Conservation (phyloP, 192 early-diverging fungal genomes). For the Endogone sp. region DNA sequence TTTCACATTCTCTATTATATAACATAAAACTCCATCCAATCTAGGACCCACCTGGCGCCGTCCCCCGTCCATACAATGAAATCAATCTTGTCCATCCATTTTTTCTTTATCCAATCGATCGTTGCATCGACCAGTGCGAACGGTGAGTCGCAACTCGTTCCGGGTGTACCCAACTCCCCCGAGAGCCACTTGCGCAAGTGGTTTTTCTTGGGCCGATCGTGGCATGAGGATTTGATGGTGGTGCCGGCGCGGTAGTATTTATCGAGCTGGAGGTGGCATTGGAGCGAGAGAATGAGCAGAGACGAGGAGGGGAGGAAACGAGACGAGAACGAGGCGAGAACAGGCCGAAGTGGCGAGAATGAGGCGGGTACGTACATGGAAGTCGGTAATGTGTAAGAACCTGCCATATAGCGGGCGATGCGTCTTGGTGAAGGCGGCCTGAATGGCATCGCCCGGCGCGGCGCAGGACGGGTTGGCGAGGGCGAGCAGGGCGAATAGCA, state of each 20-base stretch:
- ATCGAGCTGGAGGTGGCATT: constrained; percentile 29
- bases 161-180: constrained; percentile 52
- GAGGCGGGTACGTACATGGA: constrained; percentile 42
- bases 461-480: too few species aligned
- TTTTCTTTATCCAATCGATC: constrained; percentile 39
- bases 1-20: too few species aligned
- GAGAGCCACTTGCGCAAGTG: constrained; percentile 9
- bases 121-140: constrained; percentile 50
- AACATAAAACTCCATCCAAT: too few species aligned
- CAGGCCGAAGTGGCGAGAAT: not conserved
- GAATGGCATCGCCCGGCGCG: too few species aligned
- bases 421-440: not conserved
- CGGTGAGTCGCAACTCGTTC: constrained; percentile 60
- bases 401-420: constrained; percentile 31
- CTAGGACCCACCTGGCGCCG: constrained; percentile 56
- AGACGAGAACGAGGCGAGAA: not conserved
- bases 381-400: constrained; percentile 70
- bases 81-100: constrained; percentile 44
- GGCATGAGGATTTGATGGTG: constrained; percentile 55
- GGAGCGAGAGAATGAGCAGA: too few species aligned
- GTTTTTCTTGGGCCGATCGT: constrained; percentile 21
- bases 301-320: not conserved
- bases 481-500: too few species aligned
- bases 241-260: constrained; percentile 45
- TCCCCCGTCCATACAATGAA: constrained; percentile 76